Conservation (phyloP, 1,284 basidiomycete species). For the Veloboletus limbatus region DNA sequence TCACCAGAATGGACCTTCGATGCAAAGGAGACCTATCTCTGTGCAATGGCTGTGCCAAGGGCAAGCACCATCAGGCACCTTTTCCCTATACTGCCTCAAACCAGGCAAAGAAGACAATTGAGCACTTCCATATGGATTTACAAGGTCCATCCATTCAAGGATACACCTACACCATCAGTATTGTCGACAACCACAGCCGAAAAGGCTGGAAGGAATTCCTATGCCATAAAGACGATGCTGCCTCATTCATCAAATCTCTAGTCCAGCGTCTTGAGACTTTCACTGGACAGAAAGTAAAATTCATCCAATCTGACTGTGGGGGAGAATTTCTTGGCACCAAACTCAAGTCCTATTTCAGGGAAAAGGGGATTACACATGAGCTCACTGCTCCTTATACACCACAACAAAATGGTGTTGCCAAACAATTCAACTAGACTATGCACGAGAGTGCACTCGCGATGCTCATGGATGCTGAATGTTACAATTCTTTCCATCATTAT, state of each 20-base stretch:
- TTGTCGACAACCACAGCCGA: slow-evolving; percentile 9
- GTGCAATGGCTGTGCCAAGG: slow-evolving; percentile 9
- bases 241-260: not conserved
- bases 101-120: not conserved
- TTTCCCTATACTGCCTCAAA: not conserved
- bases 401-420: not conserved
- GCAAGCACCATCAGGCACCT: slow-evolving; percentile 11
- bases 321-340: not conserved
- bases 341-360: not conserved
- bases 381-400: not conserved
- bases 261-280: not conserved
- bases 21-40: slow-evolving; percentile 1
- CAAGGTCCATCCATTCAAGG: slow-evolving; percentile 8
- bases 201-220: slow-evolving; percentile 15
- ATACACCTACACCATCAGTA: slow-evolving; percentile 2
- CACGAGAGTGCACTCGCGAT: no score
- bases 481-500: no score
- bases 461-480: no score
- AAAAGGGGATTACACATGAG: slow-evolving; percentile 1
- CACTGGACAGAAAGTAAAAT: not conserved
- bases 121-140: slow-evolving; percentile 10
- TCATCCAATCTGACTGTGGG: not conserved
- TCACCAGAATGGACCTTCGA: slow-evolving; percentile 7
- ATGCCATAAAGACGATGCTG: slow-evolving; percentile 6
- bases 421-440: slow-evolving; percentile 4